phyloP scores from a whole-genome alignment of 2,329 filamentous ascomycete genomes.

The Trichocomaceae sp. region DNA sequence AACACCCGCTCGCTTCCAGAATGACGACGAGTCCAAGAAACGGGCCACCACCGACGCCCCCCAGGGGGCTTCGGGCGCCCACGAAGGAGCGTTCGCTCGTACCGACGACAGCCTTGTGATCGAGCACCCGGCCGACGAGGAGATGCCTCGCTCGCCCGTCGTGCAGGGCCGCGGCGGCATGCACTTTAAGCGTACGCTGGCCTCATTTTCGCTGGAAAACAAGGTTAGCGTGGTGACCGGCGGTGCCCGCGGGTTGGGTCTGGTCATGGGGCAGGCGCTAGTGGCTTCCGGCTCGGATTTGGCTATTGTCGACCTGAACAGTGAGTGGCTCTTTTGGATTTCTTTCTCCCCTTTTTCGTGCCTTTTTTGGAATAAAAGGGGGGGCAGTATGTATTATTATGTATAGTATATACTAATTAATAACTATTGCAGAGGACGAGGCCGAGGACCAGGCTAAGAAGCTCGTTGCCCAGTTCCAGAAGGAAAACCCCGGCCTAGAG shows the following conservation, averaged over 20 bases:
- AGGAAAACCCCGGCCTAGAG: conserved; percentile 69
- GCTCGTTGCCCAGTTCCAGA: conserved; percentile 67
- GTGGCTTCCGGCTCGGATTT: conserved; percentile 82
- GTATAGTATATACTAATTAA: too few relatives aligned
- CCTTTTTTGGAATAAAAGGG: background rate
- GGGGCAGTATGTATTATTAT: too few relatives aligned
- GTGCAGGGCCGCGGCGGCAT: conserved; percentile 70
- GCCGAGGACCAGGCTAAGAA: conserved; percentile 68
- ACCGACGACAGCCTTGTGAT: conserved; percentile 73
- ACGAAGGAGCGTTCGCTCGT: conserved; percentile 66
- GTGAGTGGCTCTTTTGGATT: conserved; percentile 49
- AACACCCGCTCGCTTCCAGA: conserved; percentile 22
- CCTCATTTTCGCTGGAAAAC: conserved; percentile 78
- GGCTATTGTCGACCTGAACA: conserved; percentile 90
- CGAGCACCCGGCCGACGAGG: conserved; percentile 67
- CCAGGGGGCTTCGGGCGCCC: conserved; percentile 27
- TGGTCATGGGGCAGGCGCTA: conserved; percentile 89
- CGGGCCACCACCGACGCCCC: conserved; percentile 26
- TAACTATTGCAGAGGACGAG: conserved; percentile 60
- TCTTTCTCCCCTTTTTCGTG: background rate
- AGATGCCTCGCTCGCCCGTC: conserved; percentile 64
- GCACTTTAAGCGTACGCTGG: conserved; percentile 78
- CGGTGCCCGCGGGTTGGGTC: conserved; percentile 77
- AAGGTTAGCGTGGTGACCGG: conserved; percentile 82
- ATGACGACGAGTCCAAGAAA: conserved; percentile 20